Evolutionary conservation across 495 filamentous ascomycete species (phyloP), one percentile per base, ranked within the genome.

Genomic region (Platismatia glauca): DNA sequence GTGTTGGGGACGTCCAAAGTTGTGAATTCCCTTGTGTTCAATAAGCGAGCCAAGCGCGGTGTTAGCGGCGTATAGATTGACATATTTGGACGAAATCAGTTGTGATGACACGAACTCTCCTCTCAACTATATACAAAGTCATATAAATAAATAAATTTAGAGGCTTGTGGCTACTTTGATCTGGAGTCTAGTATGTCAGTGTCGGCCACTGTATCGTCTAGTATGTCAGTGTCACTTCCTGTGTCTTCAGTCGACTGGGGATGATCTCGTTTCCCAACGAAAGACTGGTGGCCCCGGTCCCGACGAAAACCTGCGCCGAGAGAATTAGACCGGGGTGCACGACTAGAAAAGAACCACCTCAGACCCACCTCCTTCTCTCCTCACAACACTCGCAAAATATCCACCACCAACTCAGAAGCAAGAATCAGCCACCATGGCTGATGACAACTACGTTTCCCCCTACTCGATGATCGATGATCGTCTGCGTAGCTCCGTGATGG

Each of bases 231-330:
- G 50, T 53, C 15, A 2, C 29, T 33, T 7, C 29, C 24, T 2
- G 13, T 7, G 6, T 7, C 0, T 1, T 53, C 3, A 22, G 50
- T 53, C 4, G 4, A 29, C 29, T 3, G 22, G 24, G 13, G 24
- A 33, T 53, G 29, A 53, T 16, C 50, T 53, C 16, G 50, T 53
- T 33, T 53, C 50, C 50, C 50, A 53, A 53, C 50, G 50, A 53
- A 53, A 33, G 13, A 9, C 16, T 53, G 29, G 0, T 8, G 7
- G 33, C 50, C 50, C 50, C 50, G 16, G n/a, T 15, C 50, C 16
- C 50, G 16, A 53, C 50, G 3, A 52, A 5, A 15, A 27, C 20
- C 15, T 27, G 27, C 44, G 44, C 44, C 44, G 44, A 46, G 46
- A 50, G 33, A 53, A 8, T 20, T 0, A 33, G 50, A 53, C 50